A percentile compares a stretch with the other conserved stretches of the same genome.
Evolutionary conservation across 352 stramenopile species (phyloP).

Genomic region (Pythium myriotylum): DNA sequence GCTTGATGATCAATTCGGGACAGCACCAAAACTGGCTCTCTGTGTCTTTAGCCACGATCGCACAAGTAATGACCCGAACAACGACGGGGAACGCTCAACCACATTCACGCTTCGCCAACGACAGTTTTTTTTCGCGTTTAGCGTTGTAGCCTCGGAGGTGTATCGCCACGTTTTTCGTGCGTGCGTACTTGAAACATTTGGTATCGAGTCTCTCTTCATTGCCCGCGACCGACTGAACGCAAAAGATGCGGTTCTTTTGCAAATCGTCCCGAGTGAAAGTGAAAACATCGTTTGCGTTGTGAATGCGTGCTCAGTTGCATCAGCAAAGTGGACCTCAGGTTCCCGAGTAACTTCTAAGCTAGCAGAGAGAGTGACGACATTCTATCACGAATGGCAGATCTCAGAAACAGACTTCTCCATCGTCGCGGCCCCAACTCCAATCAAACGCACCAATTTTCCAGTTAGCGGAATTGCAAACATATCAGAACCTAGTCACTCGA

Average conservation of each 20-base stretch:
- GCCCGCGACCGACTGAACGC: constrained; percentile 47
- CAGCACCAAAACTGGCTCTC: constrained; percentile 40
- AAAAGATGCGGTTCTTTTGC: constrained; percentile 47
- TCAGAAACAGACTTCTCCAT: constrained; percentile 6
- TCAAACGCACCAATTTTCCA: not conserved
- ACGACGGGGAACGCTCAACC: not conserved
- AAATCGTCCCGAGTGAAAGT: not conserved
- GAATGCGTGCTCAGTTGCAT: constrained; percentile 18
- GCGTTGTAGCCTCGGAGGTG: constrained; percentile 49
- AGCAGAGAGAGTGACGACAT: constrained; percentile 39
- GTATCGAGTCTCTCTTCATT: constrained; percentile 42
- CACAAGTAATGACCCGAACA: not conserved
- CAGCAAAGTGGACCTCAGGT: constrained; percentile 28
- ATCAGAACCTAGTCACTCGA: too few relatives aligned
- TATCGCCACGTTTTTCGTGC: constrained; percentile 57
- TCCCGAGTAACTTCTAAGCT: constrained; percentile 30
- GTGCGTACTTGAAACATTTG: constrained; percentile 56
- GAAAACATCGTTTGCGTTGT: not conserved
- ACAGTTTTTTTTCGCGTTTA: constrained; percentile 58
- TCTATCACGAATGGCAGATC: constrained; percentile 22
- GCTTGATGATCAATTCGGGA: constrained; percentile 39
- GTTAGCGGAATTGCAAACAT: too few relatives aligned
- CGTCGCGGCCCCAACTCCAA: constrained; percentile 1
- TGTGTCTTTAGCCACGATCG: constrained; percentile 63
- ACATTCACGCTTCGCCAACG: constrained; percentile 52